Evolutionary conservation across 495 filamentous ascomycete genomes (phyloP), one percentile per base, ranked within the genome.

Genomic region (Penicillium crystallinum): DNA sequence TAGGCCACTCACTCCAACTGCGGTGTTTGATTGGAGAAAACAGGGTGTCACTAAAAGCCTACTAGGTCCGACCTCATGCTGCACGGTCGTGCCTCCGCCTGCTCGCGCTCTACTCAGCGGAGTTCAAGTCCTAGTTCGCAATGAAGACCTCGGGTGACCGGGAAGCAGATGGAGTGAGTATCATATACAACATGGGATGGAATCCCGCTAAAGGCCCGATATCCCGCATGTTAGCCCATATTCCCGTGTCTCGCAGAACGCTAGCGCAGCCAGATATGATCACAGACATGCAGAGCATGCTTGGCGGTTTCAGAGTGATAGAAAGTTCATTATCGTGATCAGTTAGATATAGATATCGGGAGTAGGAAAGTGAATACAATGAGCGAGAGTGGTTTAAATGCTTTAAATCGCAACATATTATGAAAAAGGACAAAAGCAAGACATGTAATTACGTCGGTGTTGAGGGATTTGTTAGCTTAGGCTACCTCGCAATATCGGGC

Each of bases 41-140:
- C 14, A 15, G 1, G 34, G 34, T 36, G 34, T 34, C 23, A 27
- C 4, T 25, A 22, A 25, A 15, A 22, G 9, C 11, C 30, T n/a
- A 41, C 41, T 38, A 27, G 49, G 51, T 30, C 55, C 21, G 14
- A 50, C 34, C 46, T 41, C 45, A 33, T 49, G 34, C 48, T 27
- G 48, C 51, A 46, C 51, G 46, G 51, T 46, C 55, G 31, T 54
- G 5, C n/a, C 40, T 36, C 41, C 40, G 31, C 22, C 46, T 44
- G n/a, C 34, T 36, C 15, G 18, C 15, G 29, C 9, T 43, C 10
- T 18, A 12, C 44, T 29, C 10, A 23, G 19, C 14, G 30, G 29
- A 43, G 9, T 17, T 18, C 14, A 9, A 23, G 11, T 33, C 17
- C 31, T 10, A 25, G 17, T 52, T 53, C 19, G 42, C 30, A 53